phyloP scores from a whole-genome alignment of 306 rosid genomes.

The Castanea sativa region DNA sequence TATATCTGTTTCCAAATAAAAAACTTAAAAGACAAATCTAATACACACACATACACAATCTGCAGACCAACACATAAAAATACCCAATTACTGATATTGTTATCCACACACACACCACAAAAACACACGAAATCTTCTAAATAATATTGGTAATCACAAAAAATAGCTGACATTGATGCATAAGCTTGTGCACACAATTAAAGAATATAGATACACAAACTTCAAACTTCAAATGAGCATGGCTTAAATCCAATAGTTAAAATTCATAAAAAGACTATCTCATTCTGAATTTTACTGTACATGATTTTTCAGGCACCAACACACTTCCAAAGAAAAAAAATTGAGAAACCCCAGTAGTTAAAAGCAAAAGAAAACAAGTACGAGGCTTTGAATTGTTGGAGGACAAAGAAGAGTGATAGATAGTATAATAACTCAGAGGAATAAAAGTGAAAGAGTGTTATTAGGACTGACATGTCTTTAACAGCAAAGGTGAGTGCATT shows the following conservation, averaged over 20 bases:
- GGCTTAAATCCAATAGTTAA: not conserved
- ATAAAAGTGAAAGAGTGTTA: not conserved
- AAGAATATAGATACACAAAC: not conserved
- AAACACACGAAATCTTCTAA: not conserved
- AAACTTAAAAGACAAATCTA: not conserved
- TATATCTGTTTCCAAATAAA: constrained; percentile 52
- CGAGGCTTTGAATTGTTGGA: not conserved
- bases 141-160: not conserved
- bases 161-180: not conserved
- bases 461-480: constrained; percentile 70
- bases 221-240: not conserved
- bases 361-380: not conserved
- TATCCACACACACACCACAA: not conserved
- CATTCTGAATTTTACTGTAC: not conserved
- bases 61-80: not conserved
- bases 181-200: not conserved
- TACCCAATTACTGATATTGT: no score
- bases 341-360: not conserved
- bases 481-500: constrained; percentile 78
- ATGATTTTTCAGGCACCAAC: not conserved
- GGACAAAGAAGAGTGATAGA: not conserved
- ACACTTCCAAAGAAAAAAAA: not conserved
- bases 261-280: not conserved
- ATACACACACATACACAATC: not conserved
- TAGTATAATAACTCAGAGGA: no score